A percentile compares a stretch with the other conserved stretches of the same genome.
Conservation (phyloP, 768 basidiomycete species). For the Tylopilus sp. region DNA sequence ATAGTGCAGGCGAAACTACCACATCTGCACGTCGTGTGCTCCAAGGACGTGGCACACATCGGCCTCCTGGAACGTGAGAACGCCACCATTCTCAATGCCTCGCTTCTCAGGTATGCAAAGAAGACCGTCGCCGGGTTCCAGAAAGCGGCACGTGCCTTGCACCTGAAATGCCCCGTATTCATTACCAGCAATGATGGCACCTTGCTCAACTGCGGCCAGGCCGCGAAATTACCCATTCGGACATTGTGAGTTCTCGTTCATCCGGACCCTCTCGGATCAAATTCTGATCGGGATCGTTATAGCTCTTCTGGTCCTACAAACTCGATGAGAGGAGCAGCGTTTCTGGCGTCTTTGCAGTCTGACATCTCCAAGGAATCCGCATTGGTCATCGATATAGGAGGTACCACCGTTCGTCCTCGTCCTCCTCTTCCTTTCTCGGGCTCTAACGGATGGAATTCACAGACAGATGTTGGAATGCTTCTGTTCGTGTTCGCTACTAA, state of each 20-base stretch:
- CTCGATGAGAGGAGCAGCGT: slow-evolving; percentile 67
- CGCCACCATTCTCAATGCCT: slow-evolving; percentile 64
- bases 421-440: slow-evolving; percentile 3
- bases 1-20: slow-evolving; percentile 41
- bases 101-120: slow-evolving; percentile 56
- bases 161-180: slow-evolving; percentile 48
- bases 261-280: background rate
- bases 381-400: slow-evolving; percentile 62
- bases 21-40: slow-evolving; percentile 47
- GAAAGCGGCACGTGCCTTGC: slow-evolving; percentile 45
- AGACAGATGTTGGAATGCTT: slow-evolving; percentile 60
- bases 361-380: slow-evolving; percentile 35
- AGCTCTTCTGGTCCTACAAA: slow-evolving; percentile 59
- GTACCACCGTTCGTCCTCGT: slow-evolving; percentile 45
- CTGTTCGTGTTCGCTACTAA: slow-evolving; percentile 29
- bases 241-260: slow-evolving; percentile 42
- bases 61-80: slow-evolving; percentile 66
- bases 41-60: slow-evolving; percentile 55
- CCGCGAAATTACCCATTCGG: slow-evolving; percentile 55
- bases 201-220: slow-evolving; percentile 45
- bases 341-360: slow-evolving; percentile 45
- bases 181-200: slow-evolving; percentile 63
- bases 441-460: slow-evolving; percentile 9
- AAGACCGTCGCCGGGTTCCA: slow-evolving; percentile 54
- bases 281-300: slow-evolving; percentile 6